A percentile compares a stretch with the other conserved stretches of the same genome.
phyloP scores from a whole-genome alignment of 805 yeast genomes.

The Schizosaccharomyces osmophilus region DNA sequence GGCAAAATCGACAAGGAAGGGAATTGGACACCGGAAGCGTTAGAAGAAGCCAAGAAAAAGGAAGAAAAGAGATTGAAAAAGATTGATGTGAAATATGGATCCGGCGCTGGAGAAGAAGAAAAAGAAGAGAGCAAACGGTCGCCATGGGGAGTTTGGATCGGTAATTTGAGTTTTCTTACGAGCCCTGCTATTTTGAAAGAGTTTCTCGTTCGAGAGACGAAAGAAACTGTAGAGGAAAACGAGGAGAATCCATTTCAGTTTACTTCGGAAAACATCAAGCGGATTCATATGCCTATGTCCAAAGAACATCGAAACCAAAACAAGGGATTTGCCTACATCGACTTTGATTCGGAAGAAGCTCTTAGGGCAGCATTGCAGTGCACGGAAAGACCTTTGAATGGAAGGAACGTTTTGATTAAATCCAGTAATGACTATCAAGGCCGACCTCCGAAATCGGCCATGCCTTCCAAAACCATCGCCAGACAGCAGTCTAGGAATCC shows the following conservation, averaged over 20 bases:
- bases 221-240: conserved; percentile 1
- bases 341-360: conserved; percentile 37
- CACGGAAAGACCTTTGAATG: conserved; percentile 51
- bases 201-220: conserved; percentile 23
- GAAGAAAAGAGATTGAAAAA: conserved; percentile 4
- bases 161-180: conserved; percentile 72
- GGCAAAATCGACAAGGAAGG: conserved; percentile 14
- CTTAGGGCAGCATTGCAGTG: conserved; percentile 38
- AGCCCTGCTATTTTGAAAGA: conserved; percentile 44
- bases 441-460: conserved; percentile 39
- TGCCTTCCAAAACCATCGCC: conserved; percentile 7
- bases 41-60: conserved; percentile 10
- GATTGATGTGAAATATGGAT: conserved; percentile 4
- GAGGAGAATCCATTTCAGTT: conserved; percentile 19
- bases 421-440: conserved; percentile 64
- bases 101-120: conserved; percentile 14
- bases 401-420: conserved; percentile 69
- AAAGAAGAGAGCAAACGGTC: conserved; percentile 12
- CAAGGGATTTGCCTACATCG: conserved; percentile 69
- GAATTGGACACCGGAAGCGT: conserved; percentile 19
- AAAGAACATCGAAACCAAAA: conserved; percentile 26
- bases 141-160: conserved; percentile 74
- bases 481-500: conserved; percentile 18
- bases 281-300: conserved; percentile 57
- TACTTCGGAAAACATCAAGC: conserved; percentile 27